Conservation (phyloP, 108 stramenopile species). For the Cyclotella atomus region DNA sequence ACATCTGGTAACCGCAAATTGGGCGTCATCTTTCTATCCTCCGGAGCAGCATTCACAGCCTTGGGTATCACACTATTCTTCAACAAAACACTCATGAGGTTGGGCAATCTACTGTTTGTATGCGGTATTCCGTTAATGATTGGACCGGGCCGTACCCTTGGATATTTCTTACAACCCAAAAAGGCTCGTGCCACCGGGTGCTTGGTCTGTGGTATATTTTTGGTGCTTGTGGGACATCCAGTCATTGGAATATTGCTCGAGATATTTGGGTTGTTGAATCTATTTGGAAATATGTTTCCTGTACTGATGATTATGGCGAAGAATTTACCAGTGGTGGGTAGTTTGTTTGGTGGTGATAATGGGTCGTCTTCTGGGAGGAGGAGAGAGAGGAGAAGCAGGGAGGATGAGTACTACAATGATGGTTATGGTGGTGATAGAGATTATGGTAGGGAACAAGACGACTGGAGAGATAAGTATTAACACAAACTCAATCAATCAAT, state of each 20-base stretch:
- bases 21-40: conserved; percentile 72
- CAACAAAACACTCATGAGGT: conserved; percentile 92
- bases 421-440: conserved; percentile 28
- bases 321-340: conserved; percentile 78
- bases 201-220: conserved; percentile 76
- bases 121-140: conserved; percentile 86
- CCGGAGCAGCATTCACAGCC: conserved; percentile 74
- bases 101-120: conserved; percentile 90
- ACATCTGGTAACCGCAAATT: conserved; percentile 64
- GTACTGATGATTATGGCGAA: conserved; percentile 69
- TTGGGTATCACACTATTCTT: conserved; percentile 93
- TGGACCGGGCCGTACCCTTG: conserved; percentile 86
- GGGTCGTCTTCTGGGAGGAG: conserved; percentile 24
- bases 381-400: conserved; percentile 19
- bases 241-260: conserved; percentile 90
- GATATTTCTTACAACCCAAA: conserved; percentile 89
- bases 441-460: conserved; percentile 1
- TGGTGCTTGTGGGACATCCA: conserved; percentile 89
- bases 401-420: conserved; percentile 33
- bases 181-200: conserved; percentile 87
- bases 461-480: neutral
- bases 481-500: no score
- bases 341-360: conserved; percentile 54
- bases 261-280: conserved; percentile 91
- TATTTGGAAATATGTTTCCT: conserved; percentile 95